Base-by-base conservation (phyloP, 495 filamentous ascomycete genomes). In the Lasiosphaeris hirsuta region DNA sequence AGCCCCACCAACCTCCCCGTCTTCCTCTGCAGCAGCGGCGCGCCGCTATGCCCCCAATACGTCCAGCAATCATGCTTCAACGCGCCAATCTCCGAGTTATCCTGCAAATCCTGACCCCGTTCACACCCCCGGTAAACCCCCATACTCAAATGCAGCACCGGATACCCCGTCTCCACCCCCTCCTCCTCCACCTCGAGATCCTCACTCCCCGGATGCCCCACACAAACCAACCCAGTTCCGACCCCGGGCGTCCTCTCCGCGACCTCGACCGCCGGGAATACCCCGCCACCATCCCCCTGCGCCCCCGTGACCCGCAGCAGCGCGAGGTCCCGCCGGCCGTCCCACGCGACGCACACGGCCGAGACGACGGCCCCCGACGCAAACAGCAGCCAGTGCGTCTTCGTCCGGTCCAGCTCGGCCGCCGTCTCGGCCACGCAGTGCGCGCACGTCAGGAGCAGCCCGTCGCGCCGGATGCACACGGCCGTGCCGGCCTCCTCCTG, bases 1-100 rank as follows among this genome's bases (percentile, higher is more conserved):
- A 79, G 39, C 5, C 75, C 77, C 14, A 78, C 60, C 49, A 80
- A 59, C 14, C 40, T 58, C 10, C 74, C 70, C 1, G 62, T 61
- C 44, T 56, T 57, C 34, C 43, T 39, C 3, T 71, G 62, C 7
- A 78, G 33, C 17, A 80, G 55, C 30, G 75, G 76, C 9, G 76
- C 75, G 1, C 77, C 77, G 9, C 70, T 77, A 58, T 80, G 77
- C 13, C 76, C 78, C 78, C 77, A 82, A 60, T 79, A 81, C n/a
- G 78, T 80, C 78, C 76, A 81, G 45, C 75, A 77, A 60, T 78
- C 68, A 58, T 79, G 78, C 71, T 69, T 75, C 54, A 80, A 58
- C 8, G 71, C 70, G 1, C 78, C 78, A 43, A 78, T 82, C 43
- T 80, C 76, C 0, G 63, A 69, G 54, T 80, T 80, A 43, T 79